Evolutionary conservation across 225 moss, liverwort and hornwort genomes (phyloP).

Genomic region (Rhytidiadelphus loreus): DNA sequence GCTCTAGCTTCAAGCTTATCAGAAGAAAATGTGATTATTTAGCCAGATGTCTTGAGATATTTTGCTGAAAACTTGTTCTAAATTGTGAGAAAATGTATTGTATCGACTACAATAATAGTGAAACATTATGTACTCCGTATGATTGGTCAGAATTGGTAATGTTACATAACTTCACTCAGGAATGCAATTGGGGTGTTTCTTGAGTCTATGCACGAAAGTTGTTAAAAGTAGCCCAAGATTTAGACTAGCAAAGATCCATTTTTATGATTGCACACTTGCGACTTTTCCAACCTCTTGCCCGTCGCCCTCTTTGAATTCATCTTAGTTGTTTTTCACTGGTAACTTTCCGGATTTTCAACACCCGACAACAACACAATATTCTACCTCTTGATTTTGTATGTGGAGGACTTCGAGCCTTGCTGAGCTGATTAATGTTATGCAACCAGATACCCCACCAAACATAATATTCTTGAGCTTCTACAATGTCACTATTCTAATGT

Average conservation of each 20-base stretch:
- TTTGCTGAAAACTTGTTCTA: neutral
- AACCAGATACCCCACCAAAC: neutral
- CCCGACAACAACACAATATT: neutral
- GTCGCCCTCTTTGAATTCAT: neutral
- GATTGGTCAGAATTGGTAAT: neutral
- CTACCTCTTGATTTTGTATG: neutral
- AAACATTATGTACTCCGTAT: too few relatives aligned
- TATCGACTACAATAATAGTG: too few relatives aligned
- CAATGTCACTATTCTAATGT: too few relatives aligned
- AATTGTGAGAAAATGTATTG: neutral
- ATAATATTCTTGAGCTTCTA: neutral
- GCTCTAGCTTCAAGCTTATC: neutral
- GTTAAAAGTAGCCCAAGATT: neutral
- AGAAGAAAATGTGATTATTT: neutral
- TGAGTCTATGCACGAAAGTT: neutral
- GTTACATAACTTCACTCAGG: neutral
- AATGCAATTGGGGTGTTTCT: too few relatives aligned
- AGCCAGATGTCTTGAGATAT: neutral
- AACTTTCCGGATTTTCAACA: neutral
- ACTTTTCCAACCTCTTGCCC: neutral
- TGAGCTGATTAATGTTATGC: neutral
- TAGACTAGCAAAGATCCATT: neutral
- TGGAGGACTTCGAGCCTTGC: neutral
- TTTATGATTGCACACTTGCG: neutral
- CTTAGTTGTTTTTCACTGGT: neutral